Evolutionary conservation across 2,329 filamentous ascomycete species (phyloP).

Genomic region (Ascochyta clinopodiicola): DNA sequence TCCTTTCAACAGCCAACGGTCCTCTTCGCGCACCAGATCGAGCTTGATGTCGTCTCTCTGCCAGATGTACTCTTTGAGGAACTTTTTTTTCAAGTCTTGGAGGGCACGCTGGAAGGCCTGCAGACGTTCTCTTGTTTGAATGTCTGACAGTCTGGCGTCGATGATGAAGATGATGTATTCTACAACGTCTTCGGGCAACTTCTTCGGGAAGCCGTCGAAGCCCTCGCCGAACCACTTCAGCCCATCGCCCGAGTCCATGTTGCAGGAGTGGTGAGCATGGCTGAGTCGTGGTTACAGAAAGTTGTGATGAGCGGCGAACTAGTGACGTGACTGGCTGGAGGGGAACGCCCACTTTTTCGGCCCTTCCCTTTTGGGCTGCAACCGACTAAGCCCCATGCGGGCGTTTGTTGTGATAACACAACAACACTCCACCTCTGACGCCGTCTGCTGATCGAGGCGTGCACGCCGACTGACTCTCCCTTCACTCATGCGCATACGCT

Average conservation of each 20-base stretch:
- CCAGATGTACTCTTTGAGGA: constrained; percentile 92
- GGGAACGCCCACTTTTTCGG: constrained; percentile 15
- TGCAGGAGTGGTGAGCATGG: constrained; percentile 5
- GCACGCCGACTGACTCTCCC: constrained; percentile 27
- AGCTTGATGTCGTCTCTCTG: constrained; percentile 84
- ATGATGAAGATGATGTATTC: constrained; percentile 83
- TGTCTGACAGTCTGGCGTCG: constrained; percentile 60
- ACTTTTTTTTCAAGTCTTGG: constrained; percentile 64
- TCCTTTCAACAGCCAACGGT: constrained; percentile 70
- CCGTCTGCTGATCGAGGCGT: constrained; percentile 20
- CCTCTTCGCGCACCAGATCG: constrained; percentile 65
- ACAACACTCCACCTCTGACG: constrained; percentile 30
- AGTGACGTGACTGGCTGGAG: constrained; percentile 28
- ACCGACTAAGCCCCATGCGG: constrained; percentile 10
- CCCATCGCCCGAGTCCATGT: constrained; percentile 53
- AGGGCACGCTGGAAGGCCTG: constrained; percentile 75
- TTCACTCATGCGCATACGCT: constrained; percentile 38
- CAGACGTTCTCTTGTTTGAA: constrained; percentile 69
- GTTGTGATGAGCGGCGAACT: constrained; percentile 23
- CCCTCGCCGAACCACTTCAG: constrained; percentile 71
- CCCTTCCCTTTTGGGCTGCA: constrained; percentile 22
- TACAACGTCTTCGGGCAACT: constrained; percentile 80
- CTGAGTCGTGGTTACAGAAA: constrained; percentile 39
- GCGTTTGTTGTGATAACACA: constrained; percentile 7
- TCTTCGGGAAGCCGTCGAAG: constrained; percentile 69